Evolutionary conservation across 805 yeast species (phyloP).

Genomic region (Wickerhamia fluorescens): DNA sequence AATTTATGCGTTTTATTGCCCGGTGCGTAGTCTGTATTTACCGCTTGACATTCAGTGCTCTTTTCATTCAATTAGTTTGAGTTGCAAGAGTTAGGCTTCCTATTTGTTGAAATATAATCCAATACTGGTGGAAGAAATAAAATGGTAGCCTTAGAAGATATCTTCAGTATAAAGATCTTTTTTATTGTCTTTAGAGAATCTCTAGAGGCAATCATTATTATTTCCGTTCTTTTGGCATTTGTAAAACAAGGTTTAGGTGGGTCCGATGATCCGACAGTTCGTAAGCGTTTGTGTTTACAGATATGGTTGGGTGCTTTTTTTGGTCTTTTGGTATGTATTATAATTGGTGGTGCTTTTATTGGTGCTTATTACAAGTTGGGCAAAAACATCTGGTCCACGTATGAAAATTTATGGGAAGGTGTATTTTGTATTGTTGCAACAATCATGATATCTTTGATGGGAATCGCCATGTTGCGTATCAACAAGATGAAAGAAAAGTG

Average conservation of each 20-base stretch:
- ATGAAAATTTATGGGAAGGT: slow-evolving; percentile 22
- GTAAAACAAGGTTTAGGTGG: slow-evolving; percentile 22
- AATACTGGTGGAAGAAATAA: too few relatives aligned
- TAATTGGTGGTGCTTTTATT: slow-evolving; percentile 17
- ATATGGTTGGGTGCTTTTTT: slow-evolving; percentile 17
- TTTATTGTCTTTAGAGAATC: slow-evolving; percentile 20
- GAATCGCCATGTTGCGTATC: slow-evolving; percentile 23
- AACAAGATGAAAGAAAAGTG: slow-evolving; percentile 24
- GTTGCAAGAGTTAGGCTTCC: too few relatives aligned
- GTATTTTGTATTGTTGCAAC: slow-evolving; percentile 19
- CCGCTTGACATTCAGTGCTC: too few relatives aligned
- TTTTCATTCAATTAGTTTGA: too few relatives aligned
- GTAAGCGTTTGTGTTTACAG: slow-evolving; percentile 13
- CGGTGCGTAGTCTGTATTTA: too few relatives aligned
- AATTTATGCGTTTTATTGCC: too few relatives aligned
- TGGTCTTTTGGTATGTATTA: slow-evolving; percentile 15
- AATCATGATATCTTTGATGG: slow-evolving; percentile 19
- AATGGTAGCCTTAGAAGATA: slow-evolving; percentile 20
- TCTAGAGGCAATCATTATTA: slow-evolving; percentile 19
- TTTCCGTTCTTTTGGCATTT: slow-evolving; percentile 22
- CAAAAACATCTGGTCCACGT: slow-evolving; percentile 12
- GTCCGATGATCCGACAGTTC: slow-evolving; percentile 13
- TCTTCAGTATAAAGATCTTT: slow-evolving; percentile 20
- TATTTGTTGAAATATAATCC: too few relatives aligned
- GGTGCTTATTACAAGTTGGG: slow-evolving; percentile 17